Evolutionary conservation across 23 red algal species (phyloP).

Genomic region (Gracilariopsis chorda): DNA sequence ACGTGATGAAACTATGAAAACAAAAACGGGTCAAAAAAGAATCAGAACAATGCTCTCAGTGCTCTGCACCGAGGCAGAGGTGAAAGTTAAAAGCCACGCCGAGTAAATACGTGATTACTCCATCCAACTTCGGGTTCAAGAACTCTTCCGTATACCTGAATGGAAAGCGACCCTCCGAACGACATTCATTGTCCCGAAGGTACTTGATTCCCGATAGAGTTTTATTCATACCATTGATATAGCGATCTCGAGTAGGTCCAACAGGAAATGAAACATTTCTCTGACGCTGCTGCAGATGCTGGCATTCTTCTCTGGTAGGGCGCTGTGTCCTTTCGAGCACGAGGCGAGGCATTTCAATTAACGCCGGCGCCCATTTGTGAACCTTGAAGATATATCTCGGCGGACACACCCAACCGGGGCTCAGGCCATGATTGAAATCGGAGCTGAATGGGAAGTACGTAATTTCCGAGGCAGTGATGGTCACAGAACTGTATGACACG

Average conservation of each 20-base stretch:
- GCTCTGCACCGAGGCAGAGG: too few relatives aligned
- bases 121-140: background rate
- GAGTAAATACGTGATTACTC: background rate
- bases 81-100: constrained; percentile 7
- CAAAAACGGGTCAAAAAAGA: too few relatives aligned
- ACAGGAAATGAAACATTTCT: background rate
- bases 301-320: background rate
- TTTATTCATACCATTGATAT: background rate
- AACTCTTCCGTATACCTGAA: background rate
- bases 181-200: background rate
- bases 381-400: background rate
- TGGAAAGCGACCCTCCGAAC: background rate
- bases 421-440: background rate
- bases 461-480: background rate
- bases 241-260: background rate
- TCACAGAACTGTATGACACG: background rate
- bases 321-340: background rate
- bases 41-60: too few relatives aligned
- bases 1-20: too few relatives aligned
- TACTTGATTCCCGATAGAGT: background rate
- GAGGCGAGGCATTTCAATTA: background rate
- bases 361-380: background rate
- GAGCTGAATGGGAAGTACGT: background rate
- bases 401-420: background rate
- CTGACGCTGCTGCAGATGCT: background rate